Percentiles rank a stretch among this genome's conserved stretches.
Evolutionary conservation across 1,284 basidiomycete species (phyloP).

Genomic region (Leccinum olivaceoglutinosum): DNA sequence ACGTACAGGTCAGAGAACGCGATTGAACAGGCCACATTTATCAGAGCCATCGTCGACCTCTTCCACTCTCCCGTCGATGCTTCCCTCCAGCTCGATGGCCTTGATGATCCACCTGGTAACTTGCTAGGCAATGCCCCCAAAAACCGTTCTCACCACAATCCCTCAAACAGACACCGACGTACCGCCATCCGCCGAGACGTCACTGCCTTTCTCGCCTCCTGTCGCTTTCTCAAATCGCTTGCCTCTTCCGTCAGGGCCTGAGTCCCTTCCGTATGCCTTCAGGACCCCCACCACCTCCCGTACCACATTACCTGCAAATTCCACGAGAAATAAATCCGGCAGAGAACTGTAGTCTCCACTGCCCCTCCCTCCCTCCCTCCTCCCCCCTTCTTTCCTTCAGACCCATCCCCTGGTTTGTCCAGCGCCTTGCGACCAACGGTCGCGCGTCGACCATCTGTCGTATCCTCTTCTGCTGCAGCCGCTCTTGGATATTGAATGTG

Average conservation of each 20-base stretch:
- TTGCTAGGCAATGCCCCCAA: not conserved
- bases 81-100: slow-evolving; percentile 50
- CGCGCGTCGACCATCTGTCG: slow-evolving; percentile 34
- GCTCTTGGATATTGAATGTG: slow-evolving; percentile 5
- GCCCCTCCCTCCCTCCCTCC: slow-evolving; percentile 20
- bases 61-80: slow-evolving; percentile 58
- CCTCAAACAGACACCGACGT: slow-evolving; percentile 1
- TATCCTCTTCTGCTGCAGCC: slow-evolving; percentile 21
- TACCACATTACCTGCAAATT: slow-evolving; percentile 34
- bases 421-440: slow-evolving; percentile 34
- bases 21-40: slow-evolving; percentile 67
- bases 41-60: slow-evolving; percentile 64
- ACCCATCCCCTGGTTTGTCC: slow-evolving; percentile 24
- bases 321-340: slow-evolving; percentile 20
- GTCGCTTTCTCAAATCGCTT: slow-evolving; percentile 9
- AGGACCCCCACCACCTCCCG: slow-evolving; percentile 27
- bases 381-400: slow-evolving; percentile 21
- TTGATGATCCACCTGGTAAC: slow-evolving; percentile 31
- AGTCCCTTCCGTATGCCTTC: slow-evolving; percentile 6
- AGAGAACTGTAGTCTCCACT: slow-evolving; percentile 18
- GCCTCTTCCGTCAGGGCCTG: slow-evolving; percentile 8
- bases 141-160: slow-evolving; percentile 1
- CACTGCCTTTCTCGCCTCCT: slow-evolving; percentile 7
- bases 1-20: slow-evolving; percentile 80
- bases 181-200: slow-evolving; percentile 12